Conservation (phyloP, 768 basidiomycete species). For the Boletus speciosus region DNA sequence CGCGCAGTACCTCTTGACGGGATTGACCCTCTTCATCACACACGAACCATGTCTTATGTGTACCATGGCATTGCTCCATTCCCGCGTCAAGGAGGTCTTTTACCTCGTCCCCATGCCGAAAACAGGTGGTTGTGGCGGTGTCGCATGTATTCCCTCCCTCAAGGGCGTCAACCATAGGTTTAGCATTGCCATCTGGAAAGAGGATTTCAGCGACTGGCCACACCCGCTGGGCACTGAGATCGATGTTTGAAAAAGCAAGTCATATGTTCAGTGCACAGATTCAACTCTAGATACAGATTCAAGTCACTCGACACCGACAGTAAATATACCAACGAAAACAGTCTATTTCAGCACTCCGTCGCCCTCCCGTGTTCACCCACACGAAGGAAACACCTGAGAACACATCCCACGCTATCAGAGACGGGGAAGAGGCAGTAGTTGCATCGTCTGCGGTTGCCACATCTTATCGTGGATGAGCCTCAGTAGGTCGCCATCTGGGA, state of each 20-base stretch:
- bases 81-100: conserved; percentile 85
- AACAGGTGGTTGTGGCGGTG: conserved; percentile 86
- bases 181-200: conserved; percentile 65
- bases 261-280: background rate
- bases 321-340: background rate
- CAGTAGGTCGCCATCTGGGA: conserved; percentile 46
- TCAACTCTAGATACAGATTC: background rate
- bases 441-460: conserved; percentile 43
- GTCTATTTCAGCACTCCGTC: background rate
- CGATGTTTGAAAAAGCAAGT: conserved; percentile 26
- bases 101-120: conserved; percentile 66
- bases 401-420: conserved; percentile 15
- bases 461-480: conserved; percentile 53
- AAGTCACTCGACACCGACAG: background rate
- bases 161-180: conserved; percentile 91
- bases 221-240: conserved; percentile 18
- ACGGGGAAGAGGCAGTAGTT: background rate
- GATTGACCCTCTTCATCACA: conserved; percentile 78
- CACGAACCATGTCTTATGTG: conserved; percentile 99
- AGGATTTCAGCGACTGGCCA: conserved; percentile 5
- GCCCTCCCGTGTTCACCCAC: background rate
- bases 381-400: background rate
- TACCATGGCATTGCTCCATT: conserved; percentile 93
- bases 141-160: conserved; percentile 71
- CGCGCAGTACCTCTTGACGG: conserved; percentile 84